Evolutionary conservation across 371 early-diverging fungal species (phyloP), one percentile per base, ranked within the genome.

Genomic region (Mucor racemosus): DNA sequence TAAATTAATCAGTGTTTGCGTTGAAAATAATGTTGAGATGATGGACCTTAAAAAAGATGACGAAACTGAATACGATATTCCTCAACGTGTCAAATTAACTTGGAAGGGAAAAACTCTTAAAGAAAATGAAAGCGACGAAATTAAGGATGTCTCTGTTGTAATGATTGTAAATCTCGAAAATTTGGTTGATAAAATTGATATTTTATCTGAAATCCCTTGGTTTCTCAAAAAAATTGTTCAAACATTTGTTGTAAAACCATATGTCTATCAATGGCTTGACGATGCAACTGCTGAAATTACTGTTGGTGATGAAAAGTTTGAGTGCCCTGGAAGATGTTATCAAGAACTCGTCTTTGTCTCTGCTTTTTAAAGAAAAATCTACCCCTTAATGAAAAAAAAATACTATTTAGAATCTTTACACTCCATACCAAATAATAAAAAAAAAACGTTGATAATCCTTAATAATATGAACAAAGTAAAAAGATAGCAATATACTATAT

Each of bases 171-270:
- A 74, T 31, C 83, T 89, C 40, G 77, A 86, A 64, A 81, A 84
- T 54, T 80, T 93, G 60, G 73, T 90, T 60, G 88, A 89, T 54
- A 90, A 92, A 71, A 89, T 97, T 58, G 96, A 98, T 72, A 86
- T 97, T 34, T 75, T 98, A 56, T 81, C 88, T 36, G 93, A 95
- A 75, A 86, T 98, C 66, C 97, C 97, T 31, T 97, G 86, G 80
- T 76, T 97, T 55, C 61, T 98, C 42, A 88, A 94, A 65, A 94
- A 93, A 74, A 75, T 96, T 59, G 92, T 98, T 39, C 95, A 97
- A 70, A 88, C 94, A 0, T 90, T 97, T 70, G 89, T 98, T 46
- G 94, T 96, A 46, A 94, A 94, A 74, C 98, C 98, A 17, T 96
- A 90, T 70, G 84, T 95, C 57, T 98, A 95, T 79, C 94, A 95